These are phyloP conservation scores for Aurinia saxatilis DNA, from an alignment of 345 rosid genomes.

Conservation along the genomic window DNA sequence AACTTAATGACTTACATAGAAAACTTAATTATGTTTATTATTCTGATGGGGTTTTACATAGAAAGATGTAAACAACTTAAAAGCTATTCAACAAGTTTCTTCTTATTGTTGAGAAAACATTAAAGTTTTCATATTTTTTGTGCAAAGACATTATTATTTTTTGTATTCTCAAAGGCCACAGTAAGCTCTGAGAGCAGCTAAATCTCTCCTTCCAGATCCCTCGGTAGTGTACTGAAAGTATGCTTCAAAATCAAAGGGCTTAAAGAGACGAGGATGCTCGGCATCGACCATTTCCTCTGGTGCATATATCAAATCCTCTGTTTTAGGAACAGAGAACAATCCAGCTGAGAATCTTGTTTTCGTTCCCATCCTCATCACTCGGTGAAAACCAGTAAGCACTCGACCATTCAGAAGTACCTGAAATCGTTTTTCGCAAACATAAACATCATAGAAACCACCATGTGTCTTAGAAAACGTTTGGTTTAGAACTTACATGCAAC, in stretches of 20 bases:
- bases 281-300: slow-evolving; percentile 22
- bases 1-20: no score
- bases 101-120: background rate
- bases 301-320: slow-evolving; percentile 9
- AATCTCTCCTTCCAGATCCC: slow-evolving; percentile 10
- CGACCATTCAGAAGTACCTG: slow-evolving; percentile 34
- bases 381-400: slow-evolving; percentile 19
- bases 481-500: slow-evolving; percentile 25
- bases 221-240: slow-evolving; percentile 19
- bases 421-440: no score
- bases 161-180: slow-evolving; percentile 26
- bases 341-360: slow-evolving; percentile 26
- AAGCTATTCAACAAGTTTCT: slow-evolving; percentile 2
- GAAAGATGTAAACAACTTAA: background rate
- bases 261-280: slow-evolving; percentile 22
- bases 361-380: slow-evolving; percentile 32
- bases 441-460: no score
- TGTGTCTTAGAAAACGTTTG: background rate
- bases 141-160: no score
- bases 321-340: slow-evolving; percentile 21
- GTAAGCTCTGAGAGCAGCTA: slow-evolving; percentile 18
- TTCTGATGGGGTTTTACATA: slow-evolving; percentile 1
- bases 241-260: slow-evolving; percentile 24
- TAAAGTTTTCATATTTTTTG: no score
- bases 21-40: background rate